Conservation (phyloP, 2,329 filamentous ascomycete species). For the Colletotrichum destructivum region DNA sequence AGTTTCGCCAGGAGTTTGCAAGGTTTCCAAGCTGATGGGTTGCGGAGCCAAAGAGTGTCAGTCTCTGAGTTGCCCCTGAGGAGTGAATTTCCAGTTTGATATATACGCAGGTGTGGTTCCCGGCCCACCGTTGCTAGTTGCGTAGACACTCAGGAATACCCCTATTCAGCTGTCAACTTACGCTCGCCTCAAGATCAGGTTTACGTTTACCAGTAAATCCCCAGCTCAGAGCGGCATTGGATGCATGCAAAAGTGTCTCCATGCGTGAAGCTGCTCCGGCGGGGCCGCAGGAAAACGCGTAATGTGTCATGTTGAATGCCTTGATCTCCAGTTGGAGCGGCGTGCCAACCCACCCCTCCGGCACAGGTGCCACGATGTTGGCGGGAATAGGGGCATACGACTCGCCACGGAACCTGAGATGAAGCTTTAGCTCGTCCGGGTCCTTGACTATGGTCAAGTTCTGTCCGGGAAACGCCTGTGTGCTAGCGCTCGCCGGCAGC, state of each 20-base stretch:
- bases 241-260: slow-evolving; percentile 52
- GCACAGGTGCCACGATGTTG: slow-evolving; percentile 55
- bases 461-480: slow-evolving; percentile 18
- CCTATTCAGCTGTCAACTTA: slow-evolving; percentile 50
- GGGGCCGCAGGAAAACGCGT: slow-evolving; percentile 56
- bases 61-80: slow-evolving; percentile 54
- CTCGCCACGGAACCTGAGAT: slow-evolving; percentile 62
- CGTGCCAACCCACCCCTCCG: slow-evolving; percentile 53
- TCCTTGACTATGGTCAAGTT: slow-evolving; percentile 11
- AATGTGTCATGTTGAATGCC: slow-evolving; percentile 62
- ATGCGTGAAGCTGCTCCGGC: slow-evolving; percentile 50
- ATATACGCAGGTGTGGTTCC: slow-evolving; percentile 62
- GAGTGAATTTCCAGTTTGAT: slow-evolving; percentile 62
- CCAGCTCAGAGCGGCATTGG: slow-evolving; percentile 33
- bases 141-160: slow-evolving; percentile 66
- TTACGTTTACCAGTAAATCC: slow-evolving; percentile 52
- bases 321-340: slow-evolving; percentile 59
- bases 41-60: slow-evolving; percentile 31
- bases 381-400: slow-evolving; percentile 57
- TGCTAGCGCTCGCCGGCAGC: slow-evolving; percentile 15
- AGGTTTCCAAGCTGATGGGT: neutral
- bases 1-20: neutral
- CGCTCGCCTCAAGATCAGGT: neutral
- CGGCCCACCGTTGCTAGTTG: slow-evolving; percentile 65
- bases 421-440: slow-evolving; percentile 49